A percentile compares a stretch with the other conserved stretches of the same genome.
These are phyloP conservation scores for Stachybotrys elegans DNA, from an alignment of 2,329 filamentous ascomycete species.

Conservation along the genomic window DNA sequence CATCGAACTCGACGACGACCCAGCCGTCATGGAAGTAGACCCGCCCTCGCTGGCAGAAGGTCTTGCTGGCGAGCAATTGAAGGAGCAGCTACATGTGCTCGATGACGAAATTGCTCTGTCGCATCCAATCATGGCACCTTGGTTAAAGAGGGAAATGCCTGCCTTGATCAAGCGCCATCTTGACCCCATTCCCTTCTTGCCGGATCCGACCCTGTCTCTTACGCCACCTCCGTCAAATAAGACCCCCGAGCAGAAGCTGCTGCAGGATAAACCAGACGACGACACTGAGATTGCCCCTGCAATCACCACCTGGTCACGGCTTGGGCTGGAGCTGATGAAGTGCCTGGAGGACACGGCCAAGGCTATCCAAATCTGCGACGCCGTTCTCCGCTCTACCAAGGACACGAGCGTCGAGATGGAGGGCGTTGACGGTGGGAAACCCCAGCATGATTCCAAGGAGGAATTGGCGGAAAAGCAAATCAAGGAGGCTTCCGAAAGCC, in stretches of 20 bases:
- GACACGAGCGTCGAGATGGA: constrained; percentile 18
- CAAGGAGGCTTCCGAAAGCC: constrained; percentile 5
- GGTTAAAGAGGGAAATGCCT: constrained; percentile 46
- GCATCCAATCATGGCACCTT: constrained; percentile 57
- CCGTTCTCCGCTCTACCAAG: constrained; percentile 13
- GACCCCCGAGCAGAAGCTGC: constrained; percentile 3
- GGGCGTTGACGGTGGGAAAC: constrained; percentile 14
- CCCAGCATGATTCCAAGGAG: constrained; percentile 6
- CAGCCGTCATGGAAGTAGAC: constrained; percentile 55
- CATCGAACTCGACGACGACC: constrained; percentile 63
- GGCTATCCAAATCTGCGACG: constrained; percentile 24
- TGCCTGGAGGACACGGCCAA: constrained; percentile 21
- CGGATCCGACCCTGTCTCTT: constrained; percentile 41
- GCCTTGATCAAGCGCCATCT: constrained; percentile 46
- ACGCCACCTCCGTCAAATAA: constrained; percentile 21
- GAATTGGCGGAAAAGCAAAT: constrained; percentile 6
- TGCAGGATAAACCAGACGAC: no score
- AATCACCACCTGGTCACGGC: constrained; percentile 25
- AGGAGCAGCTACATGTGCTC: constrained; percentile 47
- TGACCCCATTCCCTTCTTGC: constrained; percentile 59
- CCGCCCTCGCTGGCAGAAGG: constrained; percentile 59
- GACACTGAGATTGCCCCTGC: constrained; percentile 13
- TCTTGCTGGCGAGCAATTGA: constrained; percentile 58
- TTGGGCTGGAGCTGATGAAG: constrained; percentile 27
- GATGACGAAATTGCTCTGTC: constrained; percentile 51